Evolutionary conservation across 257 asterid species (phyloP), one percentile per base, ranked within the genome.

Genomic region (Fraxinus anomala): DNA sequence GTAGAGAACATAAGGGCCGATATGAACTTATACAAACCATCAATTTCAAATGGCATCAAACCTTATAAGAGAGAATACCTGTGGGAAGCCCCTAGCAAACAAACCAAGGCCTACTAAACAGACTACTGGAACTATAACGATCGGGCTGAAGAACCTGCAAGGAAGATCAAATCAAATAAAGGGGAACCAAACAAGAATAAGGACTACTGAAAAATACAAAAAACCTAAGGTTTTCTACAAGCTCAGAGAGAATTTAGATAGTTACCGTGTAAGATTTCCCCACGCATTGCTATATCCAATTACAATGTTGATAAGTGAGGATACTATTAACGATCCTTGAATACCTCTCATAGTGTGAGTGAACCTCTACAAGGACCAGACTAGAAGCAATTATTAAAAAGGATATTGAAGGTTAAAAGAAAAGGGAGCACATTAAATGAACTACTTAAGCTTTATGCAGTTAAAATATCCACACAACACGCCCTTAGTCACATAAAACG

Each of bases 281-380:
- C 98, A 96, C 26, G 84, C 91, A 82, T 68, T 79, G 82, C 98
- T 86, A 81, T 89, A 96, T 72, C 99, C 98, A 69, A 91, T 88
- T 37, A 93, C 37, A 63, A 92, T 92, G 90, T 92, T 93, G 72
- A 96, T 59, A 80, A 96, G 85, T 31, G 98, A 94, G 76, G 99
- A 96, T 78, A 93, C 92, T 7, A 96, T 96, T 36, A 96, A 75
- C 37, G 99, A 89, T 76, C 99, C 99, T 87, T 96, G 99, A 81
- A 93, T 89, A 47, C 96, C 90, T 86, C 98, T 89, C 85, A 96
- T 93, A 74, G 94, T 88, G 89, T 88, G 97, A 73, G 81, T 51
- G 82, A 96, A 96, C 87, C 97, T 92, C 99, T 96, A 85, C 86
- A 89, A 83, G 83, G 73, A 88, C 40, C 77, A 69, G 79, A 72